Percentiles rank a stretch among this genome's conserved stretches.
These are phyloP conservation scores for Leccinum longicurvipes DNA, from an alignment of 768 basidiomycete species.

Conservation along the genomic window DNA sequence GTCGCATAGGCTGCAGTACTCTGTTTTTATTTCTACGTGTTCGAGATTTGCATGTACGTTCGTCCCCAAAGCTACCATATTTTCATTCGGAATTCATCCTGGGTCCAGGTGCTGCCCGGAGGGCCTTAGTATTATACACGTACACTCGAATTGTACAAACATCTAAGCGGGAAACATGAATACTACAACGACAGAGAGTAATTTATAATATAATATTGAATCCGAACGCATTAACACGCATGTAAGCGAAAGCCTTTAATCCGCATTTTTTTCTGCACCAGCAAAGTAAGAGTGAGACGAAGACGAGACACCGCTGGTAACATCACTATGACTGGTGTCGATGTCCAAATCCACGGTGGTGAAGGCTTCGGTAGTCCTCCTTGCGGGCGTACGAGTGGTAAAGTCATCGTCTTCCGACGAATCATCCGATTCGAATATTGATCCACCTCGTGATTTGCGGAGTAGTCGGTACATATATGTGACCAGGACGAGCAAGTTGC, in stretches of 20 bases:
- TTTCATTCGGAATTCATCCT: no score
- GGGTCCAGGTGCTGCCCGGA: no score
- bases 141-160: no score
- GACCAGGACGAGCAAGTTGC: slow-evolving; percentile 16
- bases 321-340: not conserved
- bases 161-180: no score
- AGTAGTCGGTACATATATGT: slow-evolving; percentile 10
- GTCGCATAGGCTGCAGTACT: no score
- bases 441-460: not conserved
- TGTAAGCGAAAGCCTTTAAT: not conserved
- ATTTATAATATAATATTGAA: no score
- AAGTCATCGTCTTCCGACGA: slow-evolving; percentile 8
- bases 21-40: no score
- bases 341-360: slow-evolving; percentile 10
- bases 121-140: no score
- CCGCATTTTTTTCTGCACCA: not conserved
- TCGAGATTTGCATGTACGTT: no score
- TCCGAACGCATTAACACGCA: no score
- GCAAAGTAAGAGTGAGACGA: not conserved
- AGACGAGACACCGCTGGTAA: not conserved
- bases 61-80: no score
- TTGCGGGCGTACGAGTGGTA: not conserved
- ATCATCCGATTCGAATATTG: not conserved
- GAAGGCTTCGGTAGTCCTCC: not conserved
- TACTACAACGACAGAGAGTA: no score